Evolutionary conservation across 257 asterid species (phyloP), one percentile per base, ranked within the genome.

Genomic region (Jacaranda mimosifolia): DNA sequence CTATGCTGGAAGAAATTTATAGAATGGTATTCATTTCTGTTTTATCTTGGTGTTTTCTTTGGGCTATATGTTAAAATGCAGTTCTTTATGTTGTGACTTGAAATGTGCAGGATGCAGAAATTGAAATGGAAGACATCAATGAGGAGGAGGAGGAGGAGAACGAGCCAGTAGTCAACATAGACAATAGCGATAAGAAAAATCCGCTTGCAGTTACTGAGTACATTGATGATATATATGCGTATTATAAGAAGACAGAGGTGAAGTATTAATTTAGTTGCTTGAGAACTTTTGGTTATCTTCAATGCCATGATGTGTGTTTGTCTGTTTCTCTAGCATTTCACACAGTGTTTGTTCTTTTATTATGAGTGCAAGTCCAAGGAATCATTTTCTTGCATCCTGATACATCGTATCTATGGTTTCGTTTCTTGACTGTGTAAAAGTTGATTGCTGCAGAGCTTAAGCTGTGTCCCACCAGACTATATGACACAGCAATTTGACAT

Each of bases 1-100:
- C 95, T 59, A 87, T 92, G 89, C 78, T 92, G 79, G 91, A 91
- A 78, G 99, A 94, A 79, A 91, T 92, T 36, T 94, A 94, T 39
- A 72, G 83, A 67, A 91, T 94, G 99, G 99, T 91, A 91, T 40
- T 13, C 42, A 43, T 48, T 49, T 68, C 17, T 53, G 26, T n/a
- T 5, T 77, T 70, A 19, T 40, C 43, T 26, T 40, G 56, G 2
- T 26, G 32, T 26, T 26, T 26, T 26, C 32, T 42, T 66, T 66
- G 39, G 17, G 19, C 60, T 32, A 49, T 15, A 1, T 75, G 10
- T 18, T 72, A 18, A 15, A 59, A 76, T 75, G 35, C 57, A 68
- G 11, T 69, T 68, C 7, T 38, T 59, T 14, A 42, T 56, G 69
- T 42, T 70, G 60, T 40, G 10, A 49, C 45, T 8, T 35, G 55